Evolutionary conservation across 257 asterid species (phyloP).

Genomic region (Lavandula angustifolia): DNA sequence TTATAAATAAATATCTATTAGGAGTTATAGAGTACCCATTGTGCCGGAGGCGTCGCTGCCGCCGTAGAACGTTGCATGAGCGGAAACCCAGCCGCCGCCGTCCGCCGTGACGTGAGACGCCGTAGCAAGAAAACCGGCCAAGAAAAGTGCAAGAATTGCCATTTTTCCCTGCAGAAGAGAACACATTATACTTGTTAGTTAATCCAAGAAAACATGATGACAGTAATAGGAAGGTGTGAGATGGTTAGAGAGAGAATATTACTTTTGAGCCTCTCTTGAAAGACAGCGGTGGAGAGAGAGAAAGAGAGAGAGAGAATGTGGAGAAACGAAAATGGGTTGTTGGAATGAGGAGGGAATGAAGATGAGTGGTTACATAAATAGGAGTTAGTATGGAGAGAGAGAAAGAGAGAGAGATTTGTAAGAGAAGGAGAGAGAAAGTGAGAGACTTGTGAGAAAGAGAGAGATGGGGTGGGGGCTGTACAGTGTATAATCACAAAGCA

Average conservation of each 20-base stretch:
- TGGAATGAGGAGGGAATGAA: conserved; percentile 23
- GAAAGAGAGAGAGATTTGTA: neutral
- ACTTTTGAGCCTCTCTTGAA: conserved; percentile 23
- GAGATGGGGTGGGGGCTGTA: conserved; percentile 1
- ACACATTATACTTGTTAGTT: neutral
- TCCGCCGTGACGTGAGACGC: conserved; percentile 44
- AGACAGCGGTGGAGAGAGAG: conserved; percentile 1
- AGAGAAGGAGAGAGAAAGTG: neutral
- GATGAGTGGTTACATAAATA: conserved; percentile 42
- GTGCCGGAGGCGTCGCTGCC: conserved; percentile 92
- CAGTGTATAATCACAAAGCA: conserved; percentile 8
- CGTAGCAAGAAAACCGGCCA: conserved; percentile 48
- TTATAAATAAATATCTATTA: too few species aligned
- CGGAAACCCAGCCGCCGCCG: conserved; percentile 60
- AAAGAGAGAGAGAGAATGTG: neutral
- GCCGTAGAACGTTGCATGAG: conserved; percentile 84
- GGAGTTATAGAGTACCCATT: conserved; percentile 78
- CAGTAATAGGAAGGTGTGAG: neutral
- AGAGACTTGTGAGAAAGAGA: neutral
- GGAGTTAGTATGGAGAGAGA: conserved; percentile 2
- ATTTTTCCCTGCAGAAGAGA: conserved; percentile 42
- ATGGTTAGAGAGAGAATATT: neutral
- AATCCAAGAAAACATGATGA: neutral
- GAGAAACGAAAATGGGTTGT: neutral
- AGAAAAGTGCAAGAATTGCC: conserved; percentile 38